Evolutionary conservation across 73 alveolate genomes (phyloP), one percentile per base, ranked within the genome.

Genomic region (Paraurostyla sp.): DNA sequence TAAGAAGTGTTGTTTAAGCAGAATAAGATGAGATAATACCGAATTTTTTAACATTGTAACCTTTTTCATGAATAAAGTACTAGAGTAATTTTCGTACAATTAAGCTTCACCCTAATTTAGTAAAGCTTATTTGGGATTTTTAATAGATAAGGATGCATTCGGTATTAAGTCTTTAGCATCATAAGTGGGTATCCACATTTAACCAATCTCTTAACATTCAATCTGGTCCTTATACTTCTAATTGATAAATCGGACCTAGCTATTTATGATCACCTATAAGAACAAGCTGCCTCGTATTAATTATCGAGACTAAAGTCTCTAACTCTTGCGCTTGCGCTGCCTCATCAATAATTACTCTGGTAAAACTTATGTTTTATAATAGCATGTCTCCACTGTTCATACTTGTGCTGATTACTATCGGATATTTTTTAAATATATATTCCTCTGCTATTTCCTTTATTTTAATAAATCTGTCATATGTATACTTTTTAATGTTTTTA

Each of bases 141-240:
- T 18, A 69, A 29, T 38, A 69, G 38, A 46, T 22, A 43, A 33
- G 84, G 84, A 69, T 69, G 80, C 80, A 62, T 62, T 62, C 80
- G 13, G 29, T 62, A 62, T 35, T 62, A 30, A 9, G 48, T 30
- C 6, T 11, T 35, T 27, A 62, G 29, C 80, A 62, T 30, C 25
- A 6, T 11, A 7, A 15, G 13, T 6, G 48, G 56, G 29, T 62
- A 27, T 9, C 25, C 57, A 16, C 27, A 16, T 62, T 16, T n/a
- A 27, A 16, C 11, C n/a, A 62, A 6, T 62, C 80, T 62, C 16
- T 30, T 27, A 32, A 62, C 56, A 62, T 27, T 15, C 54, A 62
- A 4, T 62, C 57, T 27, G 48, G 48, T n/a, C 52, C 52, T 15
- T 62, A 16, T 7, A 62, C 29, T 30, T 16, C 6, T 9, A 30